Evolutionary conservation across 2,329 filamentous ascomycete genomes (phyloP), one percentile per base, ranked within the genome.

Genomic region (Colletotrichum zoysiae): DNA sequence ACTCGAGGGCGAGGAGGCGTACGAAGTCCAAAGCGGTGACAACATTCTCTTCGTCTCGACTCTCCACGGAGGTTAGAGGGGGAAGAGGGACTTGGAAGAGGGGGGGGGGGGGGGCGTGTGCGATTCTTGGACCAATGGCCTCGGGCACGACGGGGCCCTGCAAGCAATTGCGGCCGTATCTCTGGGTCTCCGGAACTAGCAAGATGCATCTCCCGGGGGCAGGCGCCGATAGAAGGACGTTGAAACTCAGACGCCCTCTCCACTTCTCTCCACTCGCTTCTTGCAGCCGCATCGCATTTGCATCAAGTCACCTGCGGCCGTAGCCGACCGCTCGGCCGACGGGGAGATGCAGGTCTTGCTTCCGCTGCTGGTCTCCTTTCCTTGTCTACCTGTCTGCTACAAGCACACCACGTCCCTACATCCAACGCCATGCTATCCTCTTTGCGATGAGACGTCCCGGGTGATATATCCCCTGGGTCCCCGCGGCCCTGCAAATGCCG

Each of bases 1-100:
- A 82, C 89, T 99, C 16, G 96, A 98, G 82, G 96, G 95, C 23
- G 95, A 98, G 82, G 95, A 96, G 79, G 88, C 90, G 75, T 98
- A 98, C 79, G 91, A 95, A 82, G 84, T 99, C 70, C 91, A 95
- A 82, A 82, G 86, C 73, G 89, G 91, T 70, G 96, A 99, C 84
- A 95, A 93, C 79, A 93, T 99, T 76, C 86, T 98, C 75, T 99
- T 99, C 83, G 95, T 99, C 74, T 98, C 95, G 73, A 99, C 96
- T 23, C 86, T 99, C 73, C 96, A 99, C 81, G 96, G 96, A 70
- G 96, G 96, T 73, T 98, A 88, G 77, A 70, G 38, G 33, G 38
- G 33, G 38, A 55, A 64, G 38, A 40, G 38, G 33, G 38, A 55
- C 53, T 56, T 11, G 1, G 35, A 50, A 56, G 7, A 18, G 44